Percentiles rank a stretch among this genome's conserved stretches.
Conservation (phyloP, 148 eudicot genomes). For the Chenopodium formosanum region DNA sequence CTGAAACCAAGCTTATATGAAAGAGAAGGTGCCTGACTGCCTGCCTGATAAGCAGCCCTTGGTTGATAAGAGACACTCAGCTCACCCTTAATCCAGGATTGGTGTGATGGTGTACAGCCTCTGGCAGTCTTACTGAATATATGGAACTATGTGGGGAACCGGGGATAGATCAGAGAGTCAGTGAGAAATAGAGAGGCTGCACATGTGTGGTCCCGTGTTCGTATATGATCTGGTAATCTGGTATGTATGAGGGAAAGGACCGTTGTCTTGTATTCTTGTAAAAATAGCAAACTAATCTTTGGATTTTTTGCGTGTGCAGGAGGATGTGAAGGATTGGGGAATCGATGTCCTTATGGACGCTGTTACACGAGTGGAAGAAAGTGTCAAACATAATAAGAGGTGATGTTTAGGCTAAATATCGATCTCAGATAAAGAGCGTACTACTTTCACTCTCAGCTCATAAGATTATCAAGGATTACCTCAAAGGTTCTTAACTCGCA, state of each 20-base stretch:
- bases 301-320: conserved; percentile 29
- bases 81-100: neutral
- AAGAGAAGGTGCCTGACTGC: neutral
- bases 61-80: neutral
- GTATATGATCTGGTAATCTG: neutral
- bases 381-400: conserved; percentile 24
- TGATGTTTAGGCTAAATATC: conserved; percentile 10
- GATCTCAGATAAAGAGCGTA: neutral
- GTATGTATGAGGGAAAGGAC: neutral
- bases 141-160: neutral
- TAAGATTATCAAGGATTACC: no score
- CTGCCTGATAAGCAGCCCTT: neutral
- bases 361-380: conserved; percentile 42
- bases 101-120: neutral
- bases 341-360: conserved; percentile 51
- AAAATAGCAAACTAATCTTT: neutral
- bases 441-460: no score
- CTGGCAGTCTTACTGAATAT: neutral
- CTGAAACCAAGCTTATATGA: neutral
- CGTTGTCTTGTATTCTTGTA: no score
- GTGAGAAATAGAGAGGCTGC: neutral
- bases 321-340: conserved; percentile 51
- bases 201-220: no score
- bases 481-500: no score
- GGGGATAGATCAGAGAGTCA: no score